These are phyloP conservation scores for Trichosanthes cucumerina DNA, from an alignment of 306 rosid genomes.

Conservation along the genomic window DNA sequence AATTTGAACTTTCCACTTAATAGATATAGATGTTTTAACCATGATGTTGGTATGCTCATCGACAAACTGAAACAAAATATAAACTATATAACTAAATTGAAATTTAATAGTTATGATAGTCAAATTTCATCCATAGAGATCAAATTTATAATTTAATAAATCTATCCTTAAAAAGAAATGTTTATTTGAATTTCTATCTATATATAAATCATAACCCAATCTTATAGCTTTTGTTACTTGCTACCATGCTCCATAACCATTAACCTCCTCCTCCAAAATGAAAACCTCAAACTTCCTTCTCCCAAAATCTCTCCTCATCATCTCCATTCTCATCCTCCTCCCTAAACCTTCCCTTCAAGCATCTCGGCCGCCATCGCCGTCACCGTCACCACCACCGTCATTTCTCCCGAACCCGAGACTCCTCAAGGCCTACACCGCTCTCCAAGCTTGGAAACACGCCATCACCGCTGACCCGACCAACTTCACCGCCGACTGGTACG, in stretches of 20 bases:
- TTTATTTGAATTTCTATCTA: background rate
- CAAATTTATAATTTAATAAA: too few species aligned
- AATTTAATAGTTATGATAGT: too few species aligned
- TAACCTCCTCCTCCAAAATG: slow-evolving; percentile 18
- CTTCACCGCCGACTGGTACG: slow-evolving; percentile 64
- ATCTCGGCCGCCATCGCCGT: background rate
- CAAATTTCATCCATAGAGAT: too few species aligned
- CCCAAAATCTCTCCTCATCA: background rate
- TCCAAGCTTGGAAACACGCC: slow-evolving; percentile 72
- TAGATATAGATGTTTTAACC: too few species aligned
- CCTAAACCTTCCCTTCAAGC: slow-evolving; percentile 42
- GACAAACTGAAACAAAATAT: too few species aligned
- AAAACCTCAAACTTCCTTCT: slow-evolving; percentile 11
- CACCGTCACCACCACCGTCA: slow-evolving; percentile 6
- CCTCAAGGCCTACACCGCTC: slow-evolving; percentile 54
- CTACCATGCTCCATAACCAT: background rate
- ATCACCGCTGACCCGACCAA: slow-evolving; percentile 58
- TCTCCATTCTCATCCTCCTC: slow-evolving; percentile 17
- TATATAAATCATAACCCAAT: background rate
- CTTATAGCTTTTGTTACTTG: background rate
- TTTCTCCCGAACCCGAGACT: slow-evolving; percentile 49
- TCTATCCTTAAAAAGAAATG: too few species aligned
- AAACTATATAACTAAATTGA: too few species aligned
- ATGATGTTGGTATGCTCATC: too few species aligned
- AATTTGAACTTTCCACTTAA: too few species aligned